Evolutionary conservation across 2,329 filamentous ascomycete species (phyloP), one percentile per base, ranked within the genome.

Genomic region (Aspergillus aculeatus): DNA sequence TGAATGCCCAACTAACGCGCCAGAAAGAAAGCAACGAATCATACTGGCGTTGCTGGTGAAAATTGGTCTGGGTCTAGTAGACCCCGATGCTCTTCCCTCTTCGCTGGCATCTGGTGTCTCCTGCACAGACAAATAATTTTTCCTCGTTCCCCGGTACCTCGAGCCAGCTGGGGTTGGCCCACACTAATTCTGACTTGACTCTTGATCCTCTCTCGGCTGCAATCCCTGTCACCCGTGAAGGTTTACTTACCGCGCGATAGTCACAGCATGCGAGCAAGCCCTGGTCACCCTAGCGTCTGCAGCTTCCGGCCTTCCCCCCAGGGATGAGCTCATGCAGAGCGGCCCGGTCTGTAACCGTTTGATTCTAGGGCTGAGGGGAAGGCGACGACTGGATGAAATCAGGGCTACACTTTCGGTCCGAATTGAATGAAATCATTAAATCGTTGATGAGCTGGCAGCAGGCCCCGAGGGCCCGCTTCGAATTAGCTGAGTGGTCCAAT

Each of bases 1-100:
- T 75, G 71, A 72, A 71, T 78, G 76, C 76, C 75, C 75, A 78
- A 77, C 71, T 29, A 9, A 63, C 64, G 61, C 71, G 68, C 63
- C 60, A 69, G 61, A 67, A 57, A 29, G 66, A 63, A 69, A 68
- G 71, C 70, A 68, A 64, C 73, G 69, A 76, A 75, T 75, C 72
- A 73, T 50, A 35, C 47, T 48, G 19, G 47, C 56, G 54, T 48
- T 57, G 54, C 14, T 32, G 21, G 54, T 35, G 52, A 44, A 61
- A 53, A 49, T 35, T 58, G 49, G 49, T 54, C 59, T 64, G 61
- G 62, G 59, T 65, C 60, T 50, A 59, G 44, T 44, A 55, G 29
- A 48, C 54, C 63, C 56, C 50, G 58, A 62, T 54, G 26, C 48
- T 19, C 32, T 54, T 59, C 61, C 56, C 61, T 66, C 66, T 71